phyloP scores from a whole-genome alignment of 768 basidiomycete species.

The Calvatia gigantea region DNA sequence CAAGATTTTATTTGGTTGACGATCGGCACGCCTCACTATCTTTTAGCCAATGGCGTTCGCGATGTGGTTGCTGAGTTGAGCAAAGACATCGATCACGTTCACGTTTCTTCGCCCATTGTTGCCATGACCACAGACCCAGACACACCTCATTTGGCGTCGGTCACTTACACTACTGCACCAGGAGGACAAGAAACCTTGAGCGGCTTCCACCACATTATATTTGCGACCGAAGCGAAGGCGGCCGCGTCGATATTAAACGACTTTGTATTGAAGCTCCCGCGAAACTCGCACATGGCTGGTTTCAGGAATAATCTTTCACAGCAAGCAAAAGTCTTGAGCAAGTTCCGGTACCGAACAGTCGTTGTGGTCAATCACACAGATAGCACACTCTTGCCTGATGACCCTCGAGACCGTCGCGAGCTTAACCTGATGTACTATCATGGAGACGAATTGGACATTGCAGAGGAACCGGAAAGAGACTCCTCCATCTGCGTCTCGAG shows the following conservation, averaged over 20 bases:
- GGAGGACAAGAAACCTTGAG: conserved; percentile 24
- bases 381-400: conserved; percentile 48
- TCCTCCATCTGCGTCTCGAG: conserved; percentile 35
- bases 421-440: conserved; percentile 51
- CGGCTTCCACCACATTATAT: conserved; percentile 64
- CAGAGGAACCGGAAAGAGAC: conserved; percentile 7
- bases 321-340: conserved; percentile 28
- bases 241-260: conserved; percentile 50
- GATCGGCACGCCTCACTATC: conserved; percentile 65
- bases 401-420: conserved; percentile 50
- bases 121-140: conserved; percentile 37
- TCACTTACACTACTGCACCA: conserved; percentile 31
- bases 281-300: background rate
- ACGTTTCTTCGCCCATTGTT: conserved; percentile 50
- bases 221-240: conserved; percentile 73
- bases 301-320: background rate
- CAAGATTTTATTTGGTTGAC: conserved; percentile 72
- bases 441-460: conserved; percentile 3
- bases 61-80: conserved; percentile 56
- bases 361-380: conserved; percentile 76
- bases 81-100: conserved; percentile 42
- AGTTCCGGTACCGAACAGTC: conserved; percentile 51
- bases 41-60: conserved; percentile 54
- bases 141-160: conserved; percentile 29
- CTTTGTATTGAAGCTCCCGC: conserved; percentile 38